Evolutionary conservation across 768 basidiomycete species (phyloP).

Genomic region (Filobasidium wieringae): DNA sequence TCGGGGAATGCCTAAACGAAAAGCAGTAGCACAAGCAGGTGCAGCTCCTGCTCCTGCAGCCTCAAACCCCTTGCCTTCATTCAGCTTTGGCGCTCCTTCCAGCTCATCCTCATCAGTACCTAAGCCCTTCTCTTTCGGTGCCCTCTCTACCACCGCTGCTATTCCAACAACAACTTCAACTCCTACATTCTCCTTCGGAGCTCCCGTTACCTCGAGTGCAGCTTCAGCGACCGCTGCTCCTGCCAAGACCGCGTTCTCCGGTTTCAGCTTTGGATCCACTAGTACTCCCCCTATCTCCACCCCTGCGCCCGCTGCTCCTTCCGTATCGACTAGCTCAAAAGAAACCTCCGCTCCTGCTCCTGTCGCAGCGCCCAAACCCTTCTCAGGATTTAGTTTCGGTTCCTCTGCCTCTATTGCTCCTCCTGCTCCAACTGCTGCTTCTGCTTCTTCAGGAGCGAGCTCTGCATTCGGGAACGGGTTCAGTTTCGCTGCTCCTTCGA

Average conservation of each 20-base stretch:
- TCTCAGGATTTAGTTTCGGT: constrained; percentile 18
- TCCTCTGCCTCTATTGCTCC: constrained; percentile 8
- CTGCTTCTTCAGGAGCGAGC: background rate
- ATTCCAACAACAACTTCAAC: background rate
- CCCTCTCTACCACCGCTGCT: constrained; percentile 1
- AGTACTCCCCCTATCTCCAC: too few species aligned
- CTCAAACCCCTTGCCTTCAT: background rate
- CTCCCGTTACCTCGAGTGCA: background rate
- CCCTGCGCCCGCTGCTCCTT: too few species aligned
- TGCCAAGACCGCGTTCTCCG: constrained; percentile 12
- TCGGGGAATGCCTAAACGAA: constrained; percentile 34
- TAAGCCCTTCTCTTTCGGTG: constrained; percentile 3
- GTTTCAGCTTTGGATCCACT: constrained; percentile 8
- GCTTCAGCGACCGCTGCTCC: constrained; percentile 4
- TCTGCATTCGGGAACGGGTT: background rate
- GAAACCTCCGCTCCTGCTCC: constrained; percentile 1
- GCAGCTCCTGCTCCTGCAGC: background rate
- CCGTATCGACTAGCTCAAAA: background rate
- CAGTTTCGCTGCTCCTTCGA: background rate
- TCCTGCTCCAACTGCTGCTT: background rate
- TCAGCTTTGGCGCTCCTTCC: background rate
- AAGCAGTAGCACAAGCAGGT: constrained; percentile 6
- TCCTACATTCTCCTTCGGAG: constrained; percentile 20
- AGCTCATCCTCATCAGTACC: background rate
- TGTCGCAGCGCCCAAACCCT: background rate